Percentiles rank a stretch among this genome's conserved stretches.
Conservation (phyloP, 768 basidiomycete species). For the Solioccasus polychromus region DNA sequence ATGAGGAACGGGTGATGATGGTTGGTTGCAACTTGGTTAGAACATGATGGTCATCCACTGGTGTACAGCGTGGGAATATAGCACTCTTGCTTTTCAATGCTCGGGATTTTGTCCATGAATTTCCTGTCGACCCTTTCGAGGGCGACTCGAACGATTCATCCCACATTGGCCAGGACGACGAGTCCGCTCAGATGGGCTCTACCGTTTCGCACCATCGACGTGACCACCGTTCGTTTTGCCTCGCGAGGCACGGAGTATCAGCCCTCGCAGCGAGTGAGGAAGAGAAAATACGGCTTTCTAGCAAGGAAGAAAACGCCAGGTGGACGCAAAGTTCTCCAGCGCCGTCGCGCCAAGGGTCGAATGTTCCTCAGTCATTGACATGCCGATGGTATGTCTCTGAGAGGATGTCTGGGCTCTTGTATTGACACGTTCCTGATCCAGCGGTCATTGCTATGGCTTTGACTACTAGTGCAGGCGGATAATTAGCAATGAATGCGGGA, state of each 20-base stretch:
- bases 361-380: constrained; percentile 75
- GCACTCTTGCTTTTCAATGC: not conserved
- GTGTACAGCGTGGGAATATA: constrained; percentile 18
- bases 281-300: constrained; percentile 91
- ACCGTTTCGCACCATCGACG: constrained; percentile 18
- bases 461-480: too few relatives aligned
- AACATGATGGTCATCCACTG: not conserved
- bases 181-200: constrained; percentile 21
- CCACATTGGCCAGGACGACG: constrained; percentile 14
- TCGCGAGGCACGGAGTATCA: constrained; percentile 91
- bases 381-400: constrained; percentile 10
- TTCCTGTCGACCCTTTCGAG: constrained; percentile 23
- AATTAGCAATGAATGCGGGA: too few relatives aligned
- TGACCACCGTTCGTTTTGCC: constrained; percentile 45
- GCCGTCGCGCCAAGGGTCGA: constrained; percentile 74
- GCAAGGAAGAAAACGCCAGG: constrained; percentile 63
- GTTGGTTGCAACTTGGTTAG: too few relatives aligned
- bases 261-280: constrained; percentile 91
- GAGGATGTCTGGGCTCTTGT: not conserved
- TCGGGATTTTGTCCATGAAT: constrained; percentile 10
- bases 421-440: not conserved
- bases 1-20: constrained; percentile 1
- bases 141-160: constrained; percentile 22
- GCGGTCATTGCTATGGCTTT: too few relatives aligned
- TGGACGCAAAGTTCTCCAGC: constrained; percentile 69